Evolutionary conservation across 495 filamentous ascomycete genomes (phyloP).

Genomic region (Neurospora sp.): DNA sequence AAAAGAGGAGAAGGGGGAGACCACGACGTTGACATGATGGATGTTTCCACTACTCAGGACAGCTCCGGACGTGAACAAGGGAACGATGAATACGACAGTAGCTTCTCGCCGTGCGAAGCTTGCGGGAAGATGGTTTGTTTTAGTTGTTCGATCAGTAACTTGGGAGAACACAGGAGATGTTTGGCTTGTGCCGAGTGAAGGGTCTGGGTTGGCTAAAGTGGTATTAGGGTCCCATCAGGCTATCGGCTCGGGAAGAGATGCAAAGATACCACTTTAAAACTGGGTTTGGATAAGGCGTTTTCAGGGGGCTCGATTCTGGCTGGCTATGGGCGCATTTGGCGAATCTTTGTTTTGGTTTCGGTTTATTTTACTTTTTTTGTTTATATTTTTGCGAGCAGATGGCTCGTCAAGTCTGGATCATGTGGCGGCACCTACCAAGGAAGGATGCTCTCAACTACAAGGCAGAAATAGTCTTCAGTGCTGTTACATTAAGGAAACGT

Average conservation of each 20-base stretch:
- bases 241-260: too few relatives aligned
- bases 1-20: not conserved
- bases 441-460: not conserved
- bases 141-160: constrained; percentile 37
- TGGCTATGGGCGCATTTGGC: not conserved
- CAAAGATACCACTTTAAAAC: too few relatives aligned
- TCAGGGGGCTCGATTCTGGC: not conserved
- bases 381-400: not conserved
- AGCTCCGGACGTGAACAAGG: constrained; percentile 11
- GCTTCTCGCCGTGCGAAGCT: constrained; percentile 16
- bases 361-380: not conserved
- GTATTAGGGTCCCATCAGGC: constrained; percentile 13
- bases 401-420: not conserved
- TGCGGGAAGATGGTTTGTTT: constrained; percentile 40
- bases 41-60: constrained; percentile 3
- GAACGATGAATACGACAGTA: constrained; percentile 9
- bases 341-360: not conserved
- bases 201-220: constrained; percentile 9
- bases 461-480: not conserved
- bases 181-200: constrained; percentile 30
- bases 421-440: not conserved
- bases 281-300: not conserved
- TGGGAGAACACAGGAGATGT: constrained; percentile 35
- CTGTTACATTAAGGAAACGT: not conserved
- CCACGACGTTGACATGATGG: constrained; percentile 20